Evolutionary conservation across 2,329 filamentous ascomycete genomes (phyloP), one percentile per base, ranked within the genome.

Genomic region (Clonostachys rhizophaga): DNA sequence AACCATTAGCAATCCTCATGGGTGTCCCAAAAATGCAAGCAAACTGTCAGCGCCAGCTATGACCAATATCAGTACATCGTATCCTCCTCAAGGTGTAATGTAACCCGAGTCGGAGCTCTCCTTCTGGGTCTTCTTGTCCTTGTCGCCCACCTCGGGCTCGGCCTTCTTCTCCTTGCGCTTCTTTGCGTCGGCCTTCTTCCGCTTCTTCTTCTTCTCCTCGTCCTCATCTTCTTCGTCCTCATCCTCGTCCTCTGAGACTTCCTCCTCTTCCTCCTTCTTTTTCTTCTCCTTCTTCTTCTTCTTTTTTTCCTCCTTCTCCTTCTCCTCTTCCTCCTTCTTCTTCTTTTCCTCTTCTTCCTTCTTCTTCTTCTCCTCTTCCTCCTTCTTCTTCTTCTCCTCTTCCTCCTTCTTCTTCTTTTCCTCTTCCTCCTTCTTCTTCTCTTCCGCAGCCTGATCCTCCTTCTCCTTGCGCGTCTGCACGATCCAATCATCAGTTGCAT

Each of bases 401-500:
- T 59, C 47, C 49, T 61, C 50, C 46, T 65, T 58, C 53, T 64
- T 52, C 48, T 63, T 51, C 45, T 62, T 55, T 40, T 67, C 55
- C 44, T 65, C 63, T 45, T 67, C 61, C 52, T 67, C 63, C 36
- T 58, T 56, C 52, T 68, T 64, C 46, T 66, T 59, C 50, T 62
- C 60, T 52, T 72, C 67, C 57, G 74, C 67, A 3, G 64, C 63
- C 55, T 71, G 70, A 44, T 72, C 65, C 54, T 69, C 69, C 62
- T 72, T 76, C 54, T 74, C 74, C 55, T 69, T 71, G 36, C 75
- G 64, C 34, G 71, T 74, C 48, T 72, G 69, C 24, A 65, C 58
- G 1, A 81, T 66, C 72, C 80, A 84, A 10, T 66, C 64, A 12
- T 70, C 71, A 1, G 70, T 65, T 4, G 63, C 66, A 8, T 64